phyloP scores from a whole-genome alignment of 164 flowering plant genomes.

The Paratinospora sagittata region DNA sequence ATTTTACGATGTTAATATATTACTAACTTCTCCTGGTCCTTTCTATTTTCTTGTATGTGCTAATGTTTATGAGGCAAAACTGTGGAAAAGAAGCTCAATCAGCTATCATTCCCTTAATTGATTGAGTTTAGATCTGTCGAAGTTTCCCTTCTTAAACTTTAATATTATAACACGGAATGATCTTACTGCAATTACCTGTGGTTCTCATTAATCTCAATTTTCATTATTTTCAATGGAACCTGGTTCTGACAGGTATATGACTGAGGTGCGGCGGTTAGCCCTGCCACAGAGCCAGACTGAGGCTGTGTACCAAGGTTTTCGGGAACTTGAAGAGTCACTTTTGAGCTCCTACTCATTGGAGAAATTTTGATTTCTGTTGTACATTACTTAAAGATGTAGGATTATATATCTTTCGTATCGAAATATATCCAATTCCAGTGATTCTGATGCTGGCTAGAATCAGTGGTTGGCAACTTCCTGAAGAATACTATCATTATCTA shows the following conservation, averaged over 20 bases:
- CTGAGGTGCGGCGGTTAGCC: slow-evolving; percentile 82
- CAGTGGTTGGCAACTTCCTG: neutral
- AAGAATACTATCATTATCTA: neutral
- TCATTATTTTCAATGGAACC: slow-evolving; percentile 3
- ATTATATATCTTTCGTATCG: neutral
- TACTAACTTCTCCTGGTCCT: no score
- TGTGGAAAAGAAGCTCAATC: no score
- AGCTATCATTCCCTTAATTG: neutral
- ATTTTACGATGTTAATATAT: no score
- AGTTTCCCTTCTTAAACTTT: neutral
- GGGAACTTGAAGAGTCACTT: slow-evolving; percentile 91
- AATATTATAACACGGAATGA: neutral
- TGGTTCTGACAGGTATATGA: slow-evolving; percentile 65
- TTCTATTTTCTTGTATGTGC: no score
- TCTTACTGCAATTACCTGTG: neutral
- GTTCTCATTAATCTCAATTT: neutral
- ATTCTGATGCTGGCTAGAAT: neutral
- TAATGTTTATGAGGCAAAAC: no score
- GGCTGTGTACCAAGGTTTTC: slow-evolving; percentile 70
- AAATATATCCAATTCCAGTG: no score
- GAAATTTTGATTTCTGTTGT: neutral
- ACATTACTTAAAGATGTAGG: neutral
- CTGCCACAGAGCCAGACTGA: slow-evolving; percentile 78
- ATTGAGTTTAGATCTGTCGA: neutral
- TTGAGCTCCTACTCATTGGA: slow-evolving; percentile 17